These are phyloP conservation scores for Yamadazyma pseudoaaseri DNA, from an alignment of 1,139 yeast species.

Conservation along the genomic window DNA sequence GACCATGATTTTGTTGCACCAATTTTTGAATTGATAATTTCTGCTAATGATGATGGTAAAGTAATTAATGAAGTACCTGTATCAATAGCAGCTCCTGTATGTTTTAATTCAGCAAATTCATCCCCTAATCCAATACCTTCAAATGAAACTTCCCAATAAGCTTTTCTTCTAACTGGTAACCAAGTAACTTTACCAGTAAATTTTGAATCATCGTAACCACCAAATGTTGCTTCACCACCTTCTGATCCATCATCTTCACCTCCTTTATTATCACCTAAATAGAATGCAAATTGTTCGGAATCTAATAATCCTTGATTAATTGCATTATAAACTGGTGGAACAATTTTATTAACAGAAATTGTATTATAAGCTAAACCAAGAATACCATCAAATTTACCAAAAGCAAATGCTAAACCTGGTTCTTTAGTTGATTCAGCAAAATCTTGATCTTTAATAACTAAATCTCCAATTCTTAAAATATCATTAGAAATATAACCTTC, in stretches of 20 bases:
- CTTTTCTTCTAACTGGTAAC: slow-evolving; percentile 98
- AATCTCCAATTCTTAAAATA: slow-evolving; percentile 74
- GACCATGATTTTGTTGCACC: slow-evolving; percentile 98
- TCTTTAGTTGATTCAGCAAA: slow-evolving; percentile 97
- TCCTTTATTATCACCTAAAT: slow-evolving; percentile 76
- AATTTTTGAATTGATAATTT: slow-evolving; percentile 88
- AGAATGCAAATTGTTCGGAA: slow-evolving; percentile 81
- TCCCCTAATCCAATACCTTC: slow-evolving; percentile 89
- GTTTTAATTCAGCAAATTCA: slow-evolving; percentile 77
- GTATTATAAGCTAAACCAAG: slow-evolving; percentile 92
- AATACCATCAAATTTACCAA: slow-evolving; percentile 97
- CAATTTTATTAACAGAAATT: slow-evolving; percentile 81
- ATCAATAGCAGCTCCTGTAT: slow-evolving; percentile 95
- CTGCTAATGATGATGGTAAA: slow-evolving; percentile 92
- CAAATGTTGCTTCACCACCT: slow-evolving; percentile 94
- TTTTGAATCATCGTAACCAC: slow-evolving; percentile 80
- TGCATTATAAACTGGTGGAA: slow-evolving; percentile 93
- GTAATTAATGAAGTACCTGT: slow-evolving; percentile 97
- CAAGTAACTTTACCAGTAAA: slow-evolving; percentile 83
- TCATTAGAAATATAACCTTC: slow-evolving; percentile 92
- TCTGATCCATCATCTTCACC: slow-evolving; percentile 55
- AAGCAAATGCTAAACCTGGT: slow-evolving; percentile 97
- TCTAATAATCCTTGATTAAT: slow-evolving; percentile 77
- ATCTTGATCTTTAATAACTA: slow-evolving; percentile 80
- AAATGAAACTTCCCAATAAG: slow-evolving; percentile 97